A percentile compares a stretch with the other conserved stretches of the same genome.
phyloP scores from a whole-genome alignment of 768 basidiomycete genomes.

The Leccinum broughii region DNA sequence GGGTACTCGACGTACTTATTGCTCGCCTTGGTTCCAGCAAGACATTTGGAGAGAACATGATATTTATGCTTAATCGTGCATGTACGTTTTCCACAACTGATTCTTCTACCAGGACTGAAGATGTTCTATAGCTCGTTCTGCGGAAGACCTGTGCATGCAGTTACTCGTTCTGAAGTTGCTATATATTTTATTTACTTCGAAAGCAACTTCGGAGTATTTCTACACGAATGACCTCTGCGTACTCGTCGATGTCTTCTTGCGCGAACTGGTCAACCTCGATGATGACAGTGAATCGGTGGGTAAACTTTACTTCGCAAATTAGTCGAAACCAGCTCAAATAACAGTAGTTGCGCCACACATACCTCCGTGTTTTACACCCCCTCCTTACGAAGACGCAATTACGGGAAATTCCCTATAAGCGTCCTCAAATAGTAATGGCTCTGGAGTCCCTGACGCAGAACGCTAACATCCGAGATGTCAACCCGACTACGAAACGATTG shows the following conservation, averaged over 20 bases:
- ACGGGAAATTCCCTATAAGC: constrained; percentile 83
- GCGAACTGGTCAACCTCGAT: constrained; percentile 88
- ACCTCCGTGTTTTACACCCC: constrained; percentile 93
- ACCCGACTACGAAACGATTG: constrained; percentile 83
- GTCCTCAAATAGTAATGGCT: constrained; percentile 80
- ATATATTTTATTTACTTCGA: constrained; percentile 92
- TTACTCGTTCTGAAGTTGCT: constrained; percentile 91
- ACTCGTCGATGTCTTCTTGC: constrained; percentile 95
- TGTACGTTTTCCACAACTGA: constrained; percentile 50
- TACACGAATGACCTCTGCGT: constrained; percentile 98
- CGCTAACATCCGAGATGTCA: constrained; percentile 76
- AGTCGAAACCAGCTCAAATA: constrained; percentile 4
- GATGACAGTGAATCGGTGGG: constrained; percentile 92
- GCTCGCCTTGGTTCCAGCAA: constrained; percentile 83
- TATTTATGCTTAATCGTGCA: constrained; percentile 97
- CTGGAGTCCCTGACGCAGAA: constrained; percentile 78
- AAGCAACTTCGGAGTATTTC: constrained; percentile 92
- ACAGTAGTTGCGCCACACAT: constrained; percentile 86
- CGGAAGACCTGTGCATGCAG: constrained; percentile 94
- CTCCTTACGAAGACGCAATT: constrained; percentile 94
- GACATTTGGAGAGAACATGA: constrained; percentile 98
- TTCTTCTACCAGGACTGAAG: constrained; percentile 8
- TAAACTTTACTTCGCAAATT: constrained; percentile 15
- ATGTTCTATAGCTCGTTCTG: constrained; percentile 63
- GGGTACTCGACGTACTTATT: constrained; percentile 81